phyloP scores from a whole-genome alignment of 305 asterid species.

The Vinca major region DNA sequence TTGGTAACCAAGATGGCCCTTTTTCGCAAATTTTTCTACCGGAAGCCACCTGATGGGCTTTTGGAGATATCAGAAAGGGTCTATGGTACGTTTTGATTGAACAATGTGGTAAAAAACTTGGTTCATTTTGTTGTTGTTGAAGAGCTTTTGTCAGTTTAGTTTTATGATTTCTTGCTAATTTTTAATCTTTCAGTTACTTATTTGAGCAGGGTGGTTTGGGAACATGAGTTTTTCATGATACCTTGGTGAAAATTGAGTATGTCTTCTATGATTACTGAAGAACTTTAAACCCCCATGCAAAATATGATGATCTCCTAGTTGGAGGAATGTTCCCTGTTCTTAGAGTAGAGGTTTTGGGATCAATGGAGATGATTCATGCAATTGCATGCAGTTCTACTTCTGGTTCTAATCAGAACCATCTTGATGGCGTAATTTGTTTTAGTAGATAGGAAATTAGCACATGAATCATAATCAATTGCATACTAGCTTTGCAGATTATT shows the following conservation, averaged over 20 bases:
- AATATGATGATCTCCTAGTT: background rate
- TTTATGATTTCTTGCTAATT: background rate
- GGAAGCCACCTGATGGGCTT: slow-evolving; percentile 68
- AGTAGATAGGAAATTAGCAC: background rate
- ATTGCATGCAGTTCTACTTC: background rate
- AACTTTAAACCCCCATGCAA: background rate
- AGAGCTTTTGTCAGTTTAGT: slow-evolving; percentile 4
- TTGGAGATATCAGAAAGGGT: slow-evolving; percentile 71
- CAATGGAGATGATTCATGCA: background rate
- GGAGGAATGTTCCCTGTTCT: too few species aligned
- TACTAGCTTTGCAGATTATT: background rate
- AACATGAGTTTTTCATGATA: background rate
- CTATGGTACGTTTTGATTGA: slow-evolving; percentile 44
- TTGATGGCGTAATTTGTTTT: background rate
- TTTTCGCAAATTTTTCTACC: slow-evolving; percentile 46
- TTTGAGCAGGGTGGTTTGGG: background rate
- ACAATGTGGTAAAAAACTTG: slow-evolving; percentile 9
- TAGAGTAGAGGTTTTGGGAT: background rate
- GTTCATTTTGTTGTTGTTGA: slow-evolving; percentile 8
- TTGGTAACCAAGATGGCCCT: slow-evolving; percentile 45
- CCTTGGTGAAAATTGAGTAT: background rate
- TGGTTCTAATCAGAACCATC: background rate
- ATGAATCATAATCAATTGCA: background rate
- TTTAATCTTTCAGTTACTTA: background rate
- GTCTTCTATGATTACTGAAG: background rate